Percentiles rank a stretch among this genome's conserved stretches.
phyloP scores from a whole-genome alignment of 768 basidiomycete species.

The Clitopilus hobsonii region DNA sequence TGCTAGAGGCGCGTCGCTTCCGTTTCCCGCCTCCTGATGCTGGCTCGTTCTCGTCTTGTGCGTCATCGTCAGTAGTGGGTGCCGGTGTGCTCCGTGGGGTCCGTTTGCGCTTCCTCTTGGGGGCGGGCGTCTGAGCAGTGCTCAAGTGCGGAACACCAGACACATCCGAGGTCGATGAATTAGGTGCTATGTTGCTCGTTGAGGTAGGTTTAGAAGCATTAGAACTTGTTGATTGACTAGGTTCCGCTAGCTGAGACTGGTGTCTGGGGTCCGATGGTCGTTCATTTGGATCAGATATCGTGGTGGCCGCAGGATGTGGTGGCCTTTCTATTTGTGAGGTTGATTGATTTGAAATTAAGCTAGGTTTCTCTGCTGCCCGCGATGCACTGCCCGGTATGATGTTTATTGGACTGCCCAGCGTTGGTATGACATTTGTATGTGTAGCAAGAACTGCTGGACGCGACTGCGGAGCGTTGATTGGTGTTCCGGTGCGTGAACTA shows the following conservation, averaged over 20 bases:
- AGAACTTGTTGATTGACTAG: neutral
- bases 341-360: neutral
- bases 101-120: slow-evolving; percentile 7
- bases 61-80: slow-evolving; percentile 12
- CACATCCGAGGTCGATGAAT: no score
- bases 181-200: no score
- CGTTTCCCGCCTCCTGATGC: slow-evolving; percentile 6
- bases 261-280: neutral
- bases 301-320: neutral
- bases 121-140: neutral
- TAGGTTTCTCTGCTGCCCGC: neutral
- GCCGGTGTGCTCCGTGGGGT: slow-evolving; percentile 14
- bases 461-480: slow-evolving; percentile 6
- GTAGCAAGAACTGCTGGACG: slow-evolving; percentile 9
- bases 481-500: neutral
- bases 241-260: neutral
- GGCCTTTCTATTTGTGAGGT: neutral
- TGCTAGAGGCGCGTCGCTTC: slow-evolving; percentile 20
- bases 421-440: slow-evolving; percentile 3
- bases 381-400: neutral
- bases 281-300: neutral
- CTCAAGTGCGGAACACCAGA: no score
- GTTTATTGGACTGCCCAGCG: neutral
- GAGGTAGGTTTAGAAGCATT: neutral
- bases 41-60: slow-evolving; percentile 11